A percentile compares a stretch with the other conserved stretches of the same genome.
phyloP scores from a whole-genome alignment of 2,329 filamentous ascomycete species.

The Aureobasidium subglaciale region DNA sequence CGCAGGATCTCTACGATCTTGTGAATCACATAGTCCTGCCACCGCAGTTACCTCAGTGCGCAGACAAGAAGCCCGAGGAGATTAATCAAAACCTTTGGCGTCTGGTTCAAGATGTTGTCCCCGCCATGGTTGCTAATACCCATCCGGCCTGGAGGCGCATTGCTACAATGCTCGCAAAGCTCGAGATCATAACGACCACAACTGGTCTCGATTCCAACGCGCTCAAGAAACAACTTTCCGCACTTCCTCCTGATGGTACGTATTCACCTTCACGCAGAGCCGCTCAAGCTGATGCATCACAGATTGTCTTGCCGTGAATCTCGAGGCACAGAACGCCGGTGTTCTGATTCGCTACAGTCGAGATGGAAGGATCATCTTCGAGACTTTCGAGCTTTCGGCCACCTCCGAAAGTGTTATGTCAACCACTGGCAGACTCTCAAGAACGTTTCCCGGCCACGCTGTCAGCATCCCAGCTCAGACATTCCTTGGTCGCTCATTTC shows the following conservation, averaged over 20 bases:
- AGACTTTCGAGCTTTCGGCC: conserved; percentile 56
- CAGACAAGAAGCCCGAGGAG: not conserved
- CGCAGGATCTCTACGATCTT: not conserved
- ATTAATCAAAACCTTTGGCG: not conserved
- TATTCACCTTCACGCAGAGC: fast-evolving
- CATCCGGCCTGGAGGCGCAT: not conserved
- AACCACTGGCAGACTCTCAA: conserved; percentile 45
- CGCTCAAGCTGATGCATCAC: not conserved
- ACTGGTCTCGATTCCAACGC: not conserved
- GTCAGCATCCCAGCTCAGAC: conserved; percentile 39
- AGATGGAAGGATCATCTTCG: conserved; percentile 41
- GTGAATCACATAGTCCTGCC: conserved; percentile 14
- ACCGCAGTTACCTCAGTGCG: conserved; percentile 6
- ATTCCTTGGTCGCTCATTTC: conserved; percentile 31
- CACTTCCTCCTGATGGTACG: not conserved
- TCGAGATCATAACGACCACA: not conserved
- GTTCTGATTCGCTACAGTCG: conserved; percentile 15
- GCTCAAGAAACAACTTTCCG: not conserved
- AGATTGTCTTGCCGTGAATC: conserved; percentile 3
- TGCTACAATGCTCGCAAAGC: not conserved
- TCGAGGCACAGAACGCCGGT: conserved; percentile 10
- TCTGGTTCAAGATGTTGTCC: not conserved
- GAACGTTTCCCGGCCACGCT: conserved; percentile 53
- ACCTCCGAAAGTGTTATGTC: conserved; percentile 46
- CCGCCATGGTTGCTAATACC: not conserved